Conservation (phyloP, 2,329 filamentous ascomycete species). For the Stagonosporopsis rhizophila region DNA sequence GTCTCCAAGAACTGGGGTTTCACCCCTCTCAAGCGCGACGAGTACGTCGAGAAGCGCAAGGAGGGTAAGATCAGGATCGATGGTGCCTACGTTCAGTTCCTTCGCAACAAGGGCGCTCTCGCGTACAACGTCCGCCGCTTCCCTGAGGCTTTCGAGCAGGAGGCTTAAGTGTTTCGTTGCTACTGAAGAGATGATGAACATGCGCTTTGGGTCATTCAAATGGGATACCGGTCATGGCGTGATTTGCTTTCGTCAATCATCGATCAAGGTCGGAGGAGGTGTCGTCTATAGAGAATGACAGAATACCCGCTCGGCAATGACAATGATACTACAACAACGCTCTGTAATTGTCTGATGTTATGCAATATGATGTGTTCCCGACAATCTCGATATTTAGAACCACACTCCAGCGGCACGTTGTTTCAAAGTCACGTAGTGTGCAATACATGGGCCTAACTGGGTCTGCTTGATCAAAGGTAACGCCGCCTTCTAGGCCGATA, state of each 20-base stretch:
- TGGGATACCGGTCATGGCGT: conserved; percentile 49
- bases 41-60: conserved; percentile 95
- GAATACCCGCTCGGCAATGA: conserved; percentile 44
- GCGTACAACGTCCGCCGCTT: conserved; percentile 90
- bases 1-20: conserved; percentile 99
- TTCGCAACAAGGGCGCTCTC: conserved; percentile 88
- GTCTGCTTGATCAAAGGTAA: conserved; percentile 6
- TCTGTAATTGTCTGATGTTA: conserved; percentile 7
- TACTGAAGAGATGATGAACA: conserved; percentile 39
- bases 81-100: conserved; percentile 99
- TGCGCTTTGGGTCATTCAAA: conserved; percentile 39
- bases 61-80: conserved; percentile 94
- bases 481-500: conserved; percentile 2
- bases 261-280: conserved; percentile 40
- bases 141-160: conserved; percentile 80
- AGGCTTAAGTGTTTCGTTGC: conserved; percentile 40
- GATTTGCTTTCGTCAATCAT: conserved; percentile 47
- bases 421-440: background rate
- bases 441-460: background rate
- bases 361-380: background rate
- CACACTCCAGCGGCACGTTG: background rate
- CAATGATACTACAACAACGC: conserved; percentile 37
- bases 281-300: conserved; percentile 39
- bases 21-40: conserved; percentile 96
- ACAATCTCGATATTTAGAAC: background rate